Percentiles rank a stretch among this genome's conserved stretches.
phyloP scores from a whole-genome alignment of 352 stramenopile species.

The Phytopythium boreale region DNA sequence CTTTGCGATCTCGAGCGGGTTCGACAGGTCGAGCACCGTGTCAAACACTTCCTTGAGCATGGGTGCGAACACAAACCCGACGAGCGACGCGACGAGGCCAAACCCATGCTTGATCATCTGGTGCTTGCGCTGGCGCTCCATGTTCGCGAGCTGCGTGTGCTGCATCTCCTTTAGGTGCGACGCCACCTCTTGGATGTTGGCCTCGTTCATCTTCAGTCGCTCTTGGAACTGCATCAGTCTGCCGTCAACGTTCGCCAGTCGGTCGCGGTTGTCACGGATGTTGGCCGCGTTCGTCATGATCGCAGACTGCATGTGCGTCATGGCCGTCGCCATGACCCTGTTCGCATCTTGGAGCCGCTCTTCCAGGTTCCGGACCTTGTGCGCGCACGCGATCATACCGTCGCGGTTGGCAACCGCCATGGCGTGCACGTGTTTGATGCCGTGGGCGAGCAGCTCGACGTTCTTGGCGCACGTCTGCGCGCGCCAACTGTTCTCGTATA shows the following conservation, averaged over 20 bases:
- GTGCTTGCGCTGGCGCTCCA: slow-evolving; percentile 14
- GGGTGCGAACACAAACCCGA: slow-evolving; percentile 20
- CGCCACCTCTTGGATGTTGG: slow-evolving; percentile 14
- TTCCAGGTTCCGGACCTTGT: slow-evolving; percentile 8
- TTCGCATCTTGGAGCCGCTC: slow-evolving; percentile 1
- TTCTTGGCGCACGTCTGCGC: slow-evolving; percentile 11
- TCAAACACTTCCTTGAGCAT: slow-evolving; percentile 22
- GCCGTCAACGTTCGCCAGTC: background rate
- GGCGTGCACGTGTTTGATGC: slow-evolving; percentile 14
- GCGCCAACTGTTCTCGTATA: slow-evolving; percentile 18
- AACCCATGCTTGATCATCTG: slow-evolving; percentile 15
- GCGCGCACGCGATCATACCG: slow-evolving; percentile 1
- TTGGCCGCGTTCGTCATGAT: background rate
- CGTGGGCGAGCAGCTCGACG: slow-evolving; percentile 11
- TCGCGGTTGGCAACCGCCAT: slow-evolving; percentile 14
- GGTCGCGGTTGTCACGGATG: background rate
- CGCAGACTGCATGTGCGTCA: slow-evolving; percentile 2
- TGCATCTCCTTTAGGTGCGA: slow-evolving; percentile 10
- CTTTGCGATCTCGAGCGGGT: slow-evolving; percentile 12
- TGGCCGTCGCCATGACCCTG: slow-evolving; percentile 9
- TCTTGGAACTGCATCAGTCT: slow-evolving; percentile 7
- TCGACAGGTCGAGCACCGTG: slow-evolving; percentile 17
- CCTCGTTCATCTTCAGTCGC: slow-evolving; percentile 10
- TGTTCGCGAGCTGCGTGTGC: slow-evolving; percentile 1
- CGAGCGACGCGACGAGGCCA: slow-evolving; percentile 16